Evolutionary conservation across 2,329 filamentous ascomycete genomes (phyloP).

Genomic region (Xenoacremonium recifei): DNA sequence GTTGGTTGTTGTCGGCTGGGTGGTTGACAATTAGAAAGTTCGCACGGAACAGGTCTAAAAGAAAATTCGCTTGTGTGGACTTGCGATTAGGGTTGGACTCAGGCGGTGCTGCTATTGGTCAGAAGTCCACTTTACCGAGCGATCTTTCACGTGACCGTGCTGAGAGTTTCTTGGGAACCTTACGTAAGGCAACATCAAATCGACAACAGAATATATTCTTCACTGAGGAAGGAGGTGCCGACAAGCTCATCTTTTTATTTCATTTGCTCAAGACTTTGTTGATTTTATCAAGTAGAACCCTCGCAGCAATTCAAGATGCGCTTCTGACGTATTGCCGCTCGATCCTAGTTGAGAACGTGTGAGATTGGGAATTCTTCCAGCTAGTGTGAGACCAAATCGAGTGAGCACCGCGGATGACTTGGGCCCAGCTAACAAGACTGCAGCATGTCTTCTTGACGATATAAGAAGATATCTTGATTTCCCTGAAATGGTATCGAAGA

Average conservation of each 20-base stretch:
- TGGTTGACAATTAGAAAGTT: slow-evolving; percentile 13
- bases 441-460: neutral
- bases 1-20: slow-evolving; percentile 25
- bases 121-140: neutral
- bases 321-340: too few species aligned
- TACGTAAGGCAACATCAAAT: too few species aligned
- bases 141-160: neutral
- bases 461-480: neutral
- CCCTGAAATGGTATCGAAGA: slow-evolving; percentile 51
- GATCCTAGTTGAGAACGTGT: too few species aligned
- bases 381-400: too few species aligned
- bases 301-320: too few species aligned
- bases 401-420: too few species aligned
- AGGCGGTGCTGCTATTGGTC: slow-evolving; percentile 9
- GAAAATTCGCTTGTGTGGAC: slow-evolving; percentile 20
- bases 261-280: neutral
- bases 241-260: too few species aligned
- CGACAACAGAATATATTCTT: too few species aligned
- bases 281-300: too few species aligned
- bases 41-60: slow-evolving; percentile 17
- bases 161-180: too few species aligned
- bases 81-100: slow-evolving; percentile 22
- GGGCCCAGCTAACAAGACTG: neutral
- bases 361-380: too few species aligned
- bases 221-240: too few species aligned